A percentile compares a stretch with the other conserved stretches of the same genome.
Conservation (phyloP, 257 asterid genomes). For the Solanum dulcamara region DNA sequence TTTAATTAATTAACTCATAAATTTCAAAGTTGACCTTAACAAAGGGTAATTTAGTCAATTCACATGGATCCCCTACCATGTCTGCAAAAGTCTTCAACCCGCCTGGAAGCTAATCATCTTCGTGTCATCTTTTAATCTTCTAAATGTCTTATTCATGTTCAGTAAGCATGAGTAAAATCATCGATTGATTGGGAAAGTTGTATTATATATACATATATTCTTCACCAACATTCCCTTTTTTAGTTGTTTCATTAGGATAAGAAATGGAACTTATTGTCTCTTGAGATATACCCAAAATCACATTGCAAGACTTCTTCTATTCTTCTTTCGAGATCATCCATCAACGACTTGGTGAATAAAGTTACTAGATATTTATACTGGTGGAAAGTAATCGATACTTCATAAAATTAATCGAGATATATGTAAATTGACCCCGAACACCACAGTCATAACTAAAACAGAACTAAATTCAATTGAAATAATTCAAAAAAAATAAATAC, state of each 20-base stretch:
- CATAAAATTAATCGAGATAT: background rate
- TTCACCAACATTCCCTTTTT: background rate
- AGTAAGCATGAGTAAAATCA: too few relatives aligned
- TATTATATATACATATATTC: too few relatives aligned
- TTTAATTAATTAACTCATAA: background rate
- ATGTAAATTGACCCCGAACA: background rate
- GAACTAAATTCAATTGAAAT: too few relatives aligned
- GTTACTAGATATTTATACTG: accelerated
- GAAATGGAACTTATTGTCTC: background rate
- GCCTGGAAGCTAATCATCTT: background rate
- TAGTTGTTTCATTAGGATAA: too few relatives aligned
- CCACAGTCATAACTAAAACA: background rate
- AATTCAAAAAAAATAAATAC: too few relatives aligned
- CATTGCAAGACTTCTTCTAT: background rate
- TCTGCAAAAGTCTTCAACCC: background rate
- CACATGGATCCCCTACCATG: background rate
- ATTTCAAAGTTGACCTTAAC: background rate
- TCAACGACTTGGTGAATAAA: background rate
- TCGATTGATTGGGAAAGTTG: background rate
- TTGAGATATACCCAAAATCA: background rate
- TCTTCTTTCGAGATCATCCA: background rate
- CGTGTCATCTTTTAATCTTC: too few relatives aligned
- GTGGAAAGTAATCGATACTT: background rate
- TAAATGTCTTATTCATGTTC: background rate
- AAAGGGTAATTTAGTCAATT: background rate